A percentile compares a stretch with the other conserved stretches of the same genome.
Conservation (phyloP, 345 rosid genomes). For the Dipteronia dyeriana region DNA sequence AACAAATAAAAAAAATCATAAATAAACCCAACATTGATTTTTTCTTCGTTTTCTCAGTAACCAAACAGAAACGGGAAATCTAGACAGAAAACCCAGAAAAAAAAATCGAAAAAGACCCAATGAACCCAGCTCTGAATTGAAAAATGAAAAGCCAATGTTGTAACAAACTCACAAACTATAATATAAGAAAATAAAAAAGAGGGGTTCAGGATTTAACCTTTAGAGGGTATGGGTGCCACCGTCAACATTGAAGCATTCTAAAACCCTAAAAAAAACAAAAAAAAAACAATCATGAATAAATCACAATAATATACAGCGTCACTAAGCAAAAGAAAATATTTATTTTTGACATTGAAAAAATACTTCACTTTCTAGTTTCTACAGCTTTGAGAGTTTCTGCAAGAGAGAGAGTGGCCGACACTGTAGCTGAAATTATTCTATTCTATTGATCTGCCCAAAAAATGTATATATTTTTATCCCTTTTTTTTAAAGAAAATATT, state of each 20-base stretch:
- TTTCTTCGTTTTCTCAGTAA: not conserved
- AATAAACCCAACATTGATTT: not conserved
- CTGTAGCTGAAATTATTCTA: not conserved
- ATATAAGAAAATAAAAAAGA: not conserved
- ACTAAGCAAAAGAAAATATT: no score
- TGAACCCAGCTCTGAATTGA: not conserved
- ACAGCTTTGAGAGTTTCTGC: no score
- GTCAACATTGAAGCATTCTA: conserved; percentile 16
- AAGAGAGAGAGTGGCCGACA: not conserved
- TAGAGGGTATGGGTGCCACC: conserved; percentile 10
- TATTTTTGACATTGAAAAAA: no score
- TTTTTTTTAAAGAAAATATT: no score
- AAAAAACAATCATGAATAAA: not conserved
- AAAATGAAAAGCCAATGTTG: not conserved
- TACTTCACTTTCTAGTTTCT: no score
- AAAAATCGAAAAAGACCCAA: not conserved
- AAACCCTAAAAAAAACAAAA: conserved; percentile 19
- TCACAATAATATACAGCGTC: not conserved
- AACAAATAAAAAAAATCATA: no score
- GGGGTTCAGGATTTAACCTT: conserved; percentile 16
- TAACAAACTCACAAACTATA: not conserved
- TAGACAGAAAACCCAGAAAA: not conserved
- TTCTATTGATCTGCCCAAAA: no score
- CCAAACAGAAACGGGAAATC: not conserved
- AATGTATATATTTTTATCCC: no score